phyloP scores from a whole-genome alignment of 306 rosid species.

The Pterocarpus santalinus region DNA sequence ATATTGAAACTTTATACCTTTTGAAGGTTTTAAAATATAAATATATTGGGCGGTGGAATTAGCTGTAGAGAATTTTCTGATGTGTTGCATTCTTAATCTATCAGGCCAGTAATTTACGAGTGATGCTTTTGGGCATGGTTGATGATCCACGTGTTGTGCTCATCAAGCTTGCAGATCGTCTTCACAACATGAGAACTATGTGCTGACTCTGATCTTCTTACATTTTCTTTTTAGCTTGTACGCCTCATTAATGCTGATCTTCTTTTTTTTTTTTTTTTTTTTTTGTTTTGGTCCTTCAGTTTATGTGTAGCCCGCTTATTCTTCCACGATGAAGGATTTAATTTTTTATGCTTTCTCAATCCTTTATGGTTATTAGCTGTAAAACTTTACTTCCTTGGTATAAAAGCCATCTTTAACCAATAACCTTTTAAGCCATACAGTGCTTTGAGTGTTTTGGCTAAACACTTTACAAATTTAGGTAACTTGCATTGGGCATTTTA shows the following conservation, averaged over 20 bases:
- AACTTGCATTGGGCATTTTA: slow-evolving; percentile 36
- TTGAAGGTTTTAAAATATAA: slow-evolving; percentile 39
- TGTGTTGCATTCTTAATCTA: slow-evolving; percentile 55
- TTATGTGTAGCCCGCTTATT: neutral
- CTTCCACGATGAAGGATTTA: neutral
- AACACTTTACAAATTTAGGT: slow-evolving; percentile 29
- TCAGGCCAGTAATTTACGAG: slow-evolving; percentile 89
- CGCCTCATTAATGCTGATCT: slow-evolving; percentile 26
- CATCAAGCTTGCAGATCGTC: slow-evolving; percentile 99
- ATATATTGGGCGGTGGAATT: slow-evolving; percentile 36
- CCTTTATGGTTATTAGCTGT: slow-evolving; percentile 21
- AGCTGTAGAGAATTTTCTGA: slow-evolving; percentile 48
- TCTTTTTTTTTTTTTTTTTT: slow-evolving; percentile 32
- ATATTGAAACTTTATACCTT: slow-evolving; percentile 29
- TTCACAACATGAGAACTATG: slow-evolving; percentile 99
- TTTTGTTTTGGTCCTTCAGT: slow-evolving; percentile 30
- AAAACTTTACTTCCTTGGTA: slow-evolving; percentile 17
- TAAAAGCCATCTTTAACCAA: slow-evolving; percentile 24
- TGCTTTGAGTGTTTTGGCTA: slow-evolving; percentile 39
- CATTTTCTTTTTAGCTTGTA: slow-evolving; percentile 15
- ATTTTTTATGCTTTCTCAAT: neutral
- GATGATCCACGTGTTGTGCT: slow-evolving; percentile 99
- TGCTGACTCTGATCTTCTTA: slow-evolving; percentile 55
- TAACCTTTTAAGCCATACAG: slow-evolving; percentile 11
- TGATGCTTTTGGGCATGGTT: slow-evolving; percentile 99